A percentile compares a stretch with the other conserved stretches of the same genome.
Evolutionary conservation across 352 stramenopile species (phyloP).

Genomic region (Globisporangium sylvaticum): DNA sequence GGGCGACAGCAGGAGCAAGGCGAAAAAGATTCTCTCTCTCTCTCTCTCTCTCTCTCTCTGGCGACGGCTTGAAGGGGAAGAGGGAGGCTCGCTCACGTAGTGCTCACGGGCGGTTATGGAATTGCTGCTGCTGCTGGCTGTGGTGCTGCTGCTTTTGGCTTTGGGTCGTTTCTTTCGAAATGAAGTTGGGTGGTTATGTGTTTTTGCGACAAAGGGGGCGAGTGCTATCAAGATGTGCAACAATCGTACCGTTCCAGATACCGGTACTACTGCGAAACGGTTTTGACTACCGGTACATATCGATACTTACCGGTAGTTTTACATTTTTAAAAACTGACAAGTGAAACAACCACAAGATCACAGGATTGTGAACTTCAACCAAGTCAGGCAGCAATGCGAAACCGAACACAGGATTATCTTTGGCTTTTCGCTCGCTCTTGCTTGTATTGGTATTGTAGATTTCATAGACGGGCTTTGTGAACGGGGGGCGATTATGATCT

Average conservation of each 20-base stretch:
- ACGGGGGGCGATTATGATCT: too few relatives aligned
- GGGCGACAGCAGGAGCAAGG: neutral
- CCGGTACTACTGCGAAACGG: neutral
- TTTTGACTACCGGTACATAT: too few relatives aligned
- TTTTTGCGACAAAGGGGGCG: neutral
- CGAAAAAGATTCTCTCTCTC: constrained; percentile 75
- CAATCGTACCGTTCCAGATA: neutral
- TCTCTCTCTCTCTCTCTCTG: constrained; percentile 50
- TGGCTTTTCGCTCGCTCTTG: too few relatives aligned
- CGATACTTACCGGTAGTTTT: too few relatives aligned
- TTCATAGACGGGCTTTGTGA: too few relatives aligned
- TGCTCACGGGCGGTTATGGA: neutral
- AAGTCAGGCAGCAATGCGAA: too few relatives aligned
- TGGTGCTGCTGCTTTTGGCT: neutral
- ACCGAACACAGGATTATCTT: too few relatives aligned
- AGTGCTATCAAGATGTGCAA: neutral
- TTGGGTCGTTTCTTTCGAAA: constrained; percentile 2
- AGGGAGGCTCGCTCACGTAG: too few relatives aligned
- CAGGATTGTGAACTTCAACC: too few relatives aligned
- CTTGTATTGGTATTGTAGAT: too few relatives aligned
- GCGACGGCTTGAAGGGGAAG: neutral
- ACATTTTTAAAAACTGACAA: too few relatives aligned
- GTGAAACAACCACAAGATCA: too few relatives aligned
- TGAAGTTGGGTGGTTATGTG: neutral
- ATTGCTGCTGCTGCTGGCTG: neutral